These are phyloP conservation scores for Colletotrichum chrysophilum DNA, from an alignment of 2,329 filamentous ascomycete species.

Conservation along the genomic window DNA sequence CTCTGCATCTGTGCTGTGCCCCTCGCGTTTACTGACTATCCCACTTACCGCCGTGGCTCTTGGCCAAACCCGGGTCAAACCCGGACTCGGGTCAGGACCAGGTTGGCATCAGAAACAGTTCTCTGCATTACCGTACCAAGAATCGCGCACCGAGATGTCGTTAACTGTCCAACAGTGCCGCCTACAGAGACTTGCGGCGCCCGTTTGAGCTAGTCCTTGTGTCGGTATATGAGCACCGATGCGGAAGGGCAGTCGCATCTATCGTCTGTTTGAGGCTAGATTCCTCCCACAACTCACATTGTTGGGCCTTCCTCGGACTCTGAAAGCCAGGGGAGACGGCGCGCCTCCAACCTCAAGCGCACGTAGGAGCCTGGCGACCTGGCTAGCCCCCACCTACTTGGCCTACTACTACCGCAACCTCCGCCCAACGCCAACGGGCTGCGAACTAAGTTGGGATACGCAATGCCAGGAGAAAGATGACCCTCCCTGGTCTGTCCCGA, in stretches of 20 bases:
- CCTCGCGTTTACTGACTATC: background rate
- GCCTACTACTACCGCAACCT: background rate
- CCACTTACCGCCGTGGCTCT: background rate
- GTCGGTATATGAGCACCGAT: background rate
- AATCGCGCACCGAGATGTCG: background rate
- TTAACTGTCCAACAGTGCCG: background rate
- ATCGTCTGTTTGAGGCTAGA: background rate
- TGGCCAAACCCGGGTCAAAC: background rate
- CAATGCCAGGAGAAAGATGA: background rate
- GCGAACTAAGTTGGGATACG: background rate
- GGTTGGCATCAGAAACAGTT: background rate
- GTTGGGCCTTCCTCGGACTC: background rate
- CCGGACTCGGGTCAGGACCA: background rate
- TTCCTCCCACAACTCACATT: background rate
- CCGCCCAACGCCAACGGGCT: background rate
- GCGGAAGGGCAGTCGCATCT: background rate
- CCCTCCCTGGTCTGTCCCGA: background rate
- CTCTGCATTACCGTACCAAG: background rate
- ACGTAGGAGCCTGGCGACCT: background rate
- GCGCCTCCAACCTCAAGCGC: background rate
- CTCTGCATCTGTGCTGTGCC: background rate
- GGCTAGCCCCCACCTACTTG: background rate
- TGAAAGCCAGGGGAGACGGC: background rate
- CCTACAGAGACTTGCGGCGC: background rate
- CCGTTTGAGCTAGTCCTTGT: background rate